These are phyloP conservation scores for Casuarina glauca DNA, from an alignment of 306 rosid species.

Conservation along the genomic window DNA sequence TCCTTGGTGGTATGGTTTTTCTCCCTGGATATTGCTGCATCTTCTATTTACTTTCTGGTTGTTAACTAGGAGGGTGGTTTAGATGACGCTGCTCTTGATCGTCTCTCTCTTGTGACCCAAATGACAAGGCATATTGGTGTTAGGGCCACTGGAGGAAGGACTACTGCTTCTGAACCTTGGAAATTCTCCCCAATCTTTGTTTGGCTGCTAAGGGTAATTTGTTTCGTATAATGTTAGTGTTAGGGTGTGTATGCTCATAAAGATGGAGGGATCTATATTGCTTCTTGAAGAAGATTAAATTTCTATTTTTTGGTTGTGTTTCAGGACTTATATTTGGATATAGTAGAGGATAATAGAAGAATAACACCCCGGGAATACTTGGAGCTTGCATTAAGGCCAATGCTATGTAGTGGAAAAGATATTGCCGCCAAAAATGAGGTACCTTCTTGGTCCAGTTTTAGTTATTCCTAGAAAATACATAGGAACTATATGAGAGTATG, in stretches of 20 bases:
- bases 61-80: slow-evolving; percentile 82
- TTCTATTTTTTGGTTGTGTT: neutral
- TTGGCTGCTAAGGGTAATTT: slow-evolving; percentile 90
- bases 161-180: slow-evolving; percentile 74
- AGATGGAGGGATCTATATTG: neutral
- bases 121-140: slow-evolving; percentile 93
- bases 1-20: neutral
- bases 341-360: slow-evolving; percentile 75
- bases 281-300: neutral
- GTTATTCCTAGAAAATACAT: slow-evolving; percentile 8
- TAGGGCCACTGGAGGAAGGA: slow-evolving; percentile 80
- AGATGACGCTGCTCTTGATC: slow-evolving; percentile 92
- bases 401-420: slow-evolving; percentile 70
- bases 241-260: neutral
- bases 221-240: neutral
- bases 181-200: slow-evolving; percentile 93
- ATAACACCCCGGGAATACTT: slow-evolving; percentile 96
- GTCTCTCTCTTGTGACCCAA: slow-evolving; percentile 93
- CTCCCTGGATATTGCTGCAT: slow-evolving; percentile 16
- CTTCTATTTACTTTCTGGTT: slow-evolving; percentile 21
- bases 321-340: slow-evolving; percentile 89
- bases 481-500: neutral
- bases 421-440: slow-evolving; percentile 88
- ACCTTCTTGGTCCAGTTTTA: slow-evolving; percentile 17
- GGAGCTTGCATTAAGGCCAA: slow-evolving; percentile 83